Conservation (phyloP, 164 flowering plant genomes). For the Kalanchoe fedtschenkoi region DNA sequence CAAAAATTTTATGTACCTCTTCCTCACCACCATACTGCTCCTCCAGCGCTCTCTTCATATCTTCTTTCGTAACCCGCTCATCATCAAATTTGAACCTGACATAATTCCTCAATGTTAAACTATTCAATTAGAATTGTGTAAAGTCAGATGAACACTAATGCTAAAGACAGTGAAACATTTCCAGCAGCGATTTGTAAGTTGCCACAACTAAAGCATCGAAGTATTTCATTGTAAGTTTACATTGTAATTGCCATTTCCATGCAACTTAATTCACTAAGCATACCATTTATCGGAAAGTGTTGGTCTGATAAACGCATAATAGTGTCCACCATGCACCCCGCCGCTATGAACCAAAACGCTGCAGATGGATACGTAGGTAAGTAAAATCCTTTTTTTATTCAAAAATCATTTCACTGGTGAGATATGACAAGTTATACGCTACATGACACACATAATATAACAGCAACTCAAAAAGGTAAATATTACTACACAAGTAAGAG, state of each 20-base stretch:
- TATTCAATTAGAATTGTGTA: not conserved
- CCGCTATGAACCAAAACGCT: constrained; percentile 62
- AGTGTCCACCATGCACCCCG: constrained; percentile 62
- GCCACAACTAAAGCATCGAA: not conserved
- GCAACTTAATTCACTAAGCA: not conserved
- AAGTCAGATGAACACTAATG: not conserved
- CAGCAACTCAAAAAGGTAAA: not conserved
- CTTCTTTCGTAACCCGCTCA: constrained; percentile 90
- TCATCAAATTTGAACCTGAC: constrained; percentile 84
- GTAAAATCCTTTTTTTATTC: not conserved
- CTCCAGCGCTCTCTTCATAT: constrained; percentile 64
- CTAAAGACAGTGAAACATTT: not conserved
- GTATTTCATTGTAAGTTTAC: not conserved
- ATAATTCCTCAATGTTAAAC: not conserved
- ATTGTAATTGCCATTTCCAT: not conserved
- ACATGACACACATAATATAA: not conserved
- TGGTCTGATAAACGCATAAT: constrained; percentile 58
- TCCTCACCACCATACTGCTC: constrained; percentile 94
- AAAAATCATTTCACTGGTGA: not conserved
- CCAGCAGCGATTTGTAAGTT: not conserved
- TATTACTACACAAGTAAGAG: not conserved
- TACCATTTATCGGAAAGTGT: constrained; percentile 54
- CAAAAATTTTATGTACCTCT: constrained; percentile 34
- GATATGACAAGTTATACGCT: not conserved
- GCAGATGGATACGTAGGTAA: constrained; percentile 7